phyloP scores from a whole-genome alignment of 768 basidiomycete species.

The Trametes gibbosa region DNA sequence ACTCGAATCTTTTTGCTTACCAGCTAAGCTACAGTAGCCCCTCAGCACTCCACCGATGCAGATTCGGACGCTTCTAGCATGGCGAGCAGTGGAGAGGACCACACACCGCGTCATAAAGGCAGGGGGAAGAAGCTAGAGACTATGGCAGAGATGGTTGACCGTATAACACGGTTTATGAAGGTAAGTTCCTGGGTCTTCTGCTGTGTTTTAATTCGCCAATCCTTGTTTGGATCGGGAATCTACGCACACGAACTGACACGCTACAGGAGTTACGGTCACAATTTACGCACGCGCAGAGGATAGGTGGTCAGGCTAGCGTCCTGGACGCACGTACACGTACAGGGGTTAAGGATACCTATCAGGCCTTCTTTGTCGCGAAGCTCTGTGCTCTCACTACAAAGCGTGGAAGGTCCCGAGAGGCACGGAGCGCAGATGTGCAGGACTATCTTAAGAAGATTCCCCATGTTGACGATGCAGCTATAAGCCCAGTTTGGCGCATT shows the following conservation, averaged over 20 bases:
- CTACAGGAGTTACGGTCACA: not conserved
- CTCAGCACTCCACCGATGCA: not conserved
- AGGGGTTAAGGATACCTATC: conserved; percentile 35
- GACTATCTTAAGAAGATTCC: not conserved
- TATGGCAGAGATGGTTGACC: not conserved
- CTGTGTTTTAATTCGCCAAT: not conserved
- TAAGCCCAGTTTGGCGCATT: conserved; percentile 36
- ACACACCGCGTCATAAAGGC: not conserved
- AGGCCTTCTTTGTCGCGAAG: conserved; percentile 26
- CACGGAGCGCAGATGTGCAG: conserved; percentile 18
- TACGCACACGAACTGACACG: not conserved
- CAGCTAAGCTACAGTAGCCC: not conserved
- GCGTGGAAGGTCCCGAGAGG: conserved; percentile 1
- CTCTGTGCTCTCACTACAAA: not conserved
- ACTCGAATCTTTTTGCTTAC: too few relatives aligned
- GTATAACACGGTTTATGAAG: not conserved
- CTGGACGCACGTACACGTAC: conserved; percentile 24
- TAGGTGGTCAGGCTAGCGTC: conserved; percentile 9
- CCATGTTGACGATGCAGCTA: conserved; percentile 20
- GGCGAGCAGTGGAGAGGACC: not conserved
- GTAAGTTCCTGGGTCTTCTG: not conserved
- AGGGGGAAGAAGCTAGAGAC: not conserved
- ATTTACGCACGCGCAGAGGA: not conserved
- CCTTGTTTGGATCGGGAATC: not conserved
- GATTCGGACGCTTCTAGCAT: not conserved